Conservation (phyloP, 2,329 filamentous ascomycete genomes). For the Lachnellula hyalina region DNA sequence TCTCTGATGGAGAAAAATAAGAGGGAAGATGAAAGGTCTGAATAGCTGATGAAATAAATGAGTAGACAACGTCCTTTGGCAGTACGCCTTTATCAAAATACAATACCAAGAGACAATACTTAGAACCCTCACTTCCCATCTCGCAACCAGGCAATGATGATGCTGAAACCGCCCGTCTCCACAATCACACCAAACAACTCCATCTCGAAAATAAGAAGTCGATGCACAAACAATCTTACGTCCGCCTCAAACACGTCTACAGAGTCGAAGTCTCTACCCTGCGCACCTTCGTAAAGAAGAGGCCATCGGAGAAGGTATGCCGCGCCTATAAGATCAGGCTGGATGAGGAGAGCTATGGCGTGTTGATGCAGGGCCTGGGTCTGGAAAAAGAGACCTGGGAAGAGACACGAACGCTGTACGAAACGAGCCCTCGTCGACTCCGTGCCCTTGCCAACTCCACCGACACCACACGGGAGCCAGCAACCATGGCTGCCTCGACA, state of each 20-base stretch:
- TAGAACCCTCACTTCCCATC: constrained; percentile 11
- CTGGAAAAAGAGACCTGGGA: not conserved
- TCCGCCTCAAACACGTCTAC: constrained; percentile 15
- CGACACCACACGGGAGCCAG: not conserved
- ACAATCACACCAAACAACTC: constrained; percentile 3
- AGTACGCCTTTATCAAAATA: constrained; percentile 9
- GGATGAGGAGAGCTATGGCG: constrained; percentile 5
- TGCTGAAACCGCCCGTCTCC: too few relatives aligned
- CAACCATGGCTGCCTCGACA: too few relatives aligned
- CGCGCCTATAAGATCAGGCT: constrained; percentile 10
- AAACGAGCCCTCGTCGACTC: not conserved
- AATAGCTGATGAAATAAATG: not conserved
- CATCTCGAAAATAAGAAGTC: constrained; percentile 9
- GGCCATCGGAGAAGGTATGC: not conserved
- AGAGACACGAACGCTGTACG: not conserved
- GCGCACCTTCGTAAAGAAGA: not conserved
- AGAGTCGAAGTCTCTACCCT: constrained; percentile 4
- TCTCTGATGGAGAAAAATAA: not conserved
- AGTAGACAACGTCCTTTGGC: constrained; percentile 16
- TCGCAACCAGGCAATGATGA: constrained; percentile 1
- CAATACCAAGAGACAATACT: not conserved
- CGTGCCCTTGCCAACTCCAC: not conserved
- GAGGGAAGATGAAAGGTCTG: not conserved
- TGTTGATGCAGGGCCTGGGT: constrained; percentile 7
- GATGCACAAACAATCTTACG: constrained; percentile 17